These are phyloP conservation scores for Alternaria viburni DNA, from an alignment of 2,329 filamentous ascomycete genomes.

Conservation along the genomic window DNA sequence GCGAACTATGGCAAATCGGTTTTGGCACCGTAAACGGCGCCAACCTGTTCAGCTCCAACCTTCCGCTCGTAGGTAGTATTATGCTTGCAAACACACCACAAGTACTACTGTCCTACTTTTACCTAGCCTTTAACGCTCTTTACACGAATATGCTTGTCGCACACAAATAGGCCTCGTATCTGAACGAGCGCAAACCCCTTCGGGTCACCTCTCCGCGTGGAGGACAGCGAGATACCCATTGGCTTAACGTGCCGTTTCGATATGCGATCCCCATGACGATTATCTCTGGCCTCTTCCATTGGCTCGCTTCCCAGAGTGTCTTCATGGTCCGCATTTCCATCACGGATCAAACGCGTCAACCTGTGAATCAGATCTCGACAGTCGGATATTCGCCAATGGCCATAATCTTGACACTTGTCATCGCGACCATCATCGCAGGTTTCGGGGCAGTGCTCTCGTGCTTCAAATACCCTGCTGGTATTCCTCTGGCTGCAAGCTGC, in stretches of 20 bases:
- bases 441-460: not conserved
- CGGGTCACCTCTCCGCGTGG: slow-evolving; percentile 48
- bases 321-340: slow-evolving; percentile 46
- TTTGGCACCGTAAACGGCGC: slow-evolving; percentile 18
- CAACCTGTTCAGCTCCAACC: slow-evolving; percentile 12
- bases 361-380: not conserved
- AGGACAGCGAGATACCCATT: slow-evolving; percentile 51
- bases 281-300: slow-evolving; percentile 48
- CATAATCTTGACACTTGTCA: not conserved
- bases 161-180: slow-evolving; percentile 56
- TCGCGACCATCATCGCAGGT: not conserved
- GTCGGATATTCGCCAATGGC: not conserved
- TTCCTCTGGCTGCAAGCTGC: not conserved
- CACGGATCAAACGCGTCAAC: not conserved
- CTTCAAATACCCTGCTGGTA: not conserved
- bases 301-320: slow-evolving; percentile 53
- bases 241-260: slow-evolving; percentile 49
- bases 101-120: slow-evolving; percentile 53
- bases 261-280: slow-evolving; percentile 47
- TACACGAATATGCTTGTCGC: slow-evolving; percentile 57
- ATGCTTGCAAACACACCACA: slow-evolving; percentile 58
- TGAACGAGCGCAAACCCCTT: slow-evolving; percentile 38
- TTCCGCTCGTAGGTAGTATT: slow-evolving; percentile 14
- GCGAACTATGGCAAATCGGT: slow-evolving; percentile 13
- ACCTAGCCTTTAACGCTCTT: slow-evolving; percentile 55